Base-by-base conservation (phyloP, 2,329 filamentous ascomycete genomes). In the Xylaria sp. region DNA sequence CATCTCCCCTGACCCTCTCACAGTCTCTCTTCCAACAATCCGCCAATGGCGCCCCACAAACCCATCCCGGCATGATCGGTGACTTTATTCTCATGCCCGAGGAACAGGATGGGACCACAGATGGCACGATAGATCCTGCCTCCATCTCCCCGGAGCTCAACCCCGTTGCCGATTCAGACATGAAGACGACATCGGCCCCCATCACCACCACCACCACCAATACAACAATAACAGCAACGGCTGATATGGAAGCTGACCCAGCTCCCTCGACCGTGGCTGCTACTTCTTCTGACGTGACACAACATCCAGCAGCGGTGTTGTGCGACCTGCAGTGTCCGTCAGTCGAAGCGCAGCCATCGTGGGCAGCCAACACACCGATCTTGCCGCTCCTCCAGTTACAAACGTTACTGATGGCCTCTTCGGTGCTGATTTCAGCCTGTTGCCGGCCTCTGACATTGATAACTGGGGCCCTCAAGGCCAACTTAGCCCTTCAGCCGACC, bases 271-370 rank as follows among this genome's bases (percentile, higher is more conserved):
- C 75, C 68, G 75, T 73, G 73, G 76, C 78, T 37, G 34, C 34
- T 75, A 78, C 82, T 84, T 88, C 91, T 84, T 88, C 92, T 90
- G 93, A 97, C 88, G 85, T 89, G 96, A 96, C 94, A 98, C 96
- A 98, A 98, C 94, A 97, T 97, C 94, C 96, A 98, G 96, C 96
- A 88, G 96, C 89, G 94, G 91, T 98, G 95, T 98, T 98, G 96
- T 98, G 92, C 82, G 96, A 97, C 96, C 96, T 97, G 96, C 96
- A 92, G 96, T 99, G 96, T 98, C 96, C 90, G 91, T 95, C 92
- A 92, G 89, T 85, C 86, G 88, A 87, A 83, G 85, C 83, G 81
- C 82, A 84, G 78, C 81, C 80, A 80, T 80, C 81, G 76, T 84
- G 82, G 79, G 78, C 74, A 79, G 79, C 78, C 76, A 84, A 81